Percentiles rank a stretch among this genome's conserved stretches.
Evolutionary conservation across 179 eudicot species (phyloP).

Genomic region (Kewa caespitosa): DNA sequence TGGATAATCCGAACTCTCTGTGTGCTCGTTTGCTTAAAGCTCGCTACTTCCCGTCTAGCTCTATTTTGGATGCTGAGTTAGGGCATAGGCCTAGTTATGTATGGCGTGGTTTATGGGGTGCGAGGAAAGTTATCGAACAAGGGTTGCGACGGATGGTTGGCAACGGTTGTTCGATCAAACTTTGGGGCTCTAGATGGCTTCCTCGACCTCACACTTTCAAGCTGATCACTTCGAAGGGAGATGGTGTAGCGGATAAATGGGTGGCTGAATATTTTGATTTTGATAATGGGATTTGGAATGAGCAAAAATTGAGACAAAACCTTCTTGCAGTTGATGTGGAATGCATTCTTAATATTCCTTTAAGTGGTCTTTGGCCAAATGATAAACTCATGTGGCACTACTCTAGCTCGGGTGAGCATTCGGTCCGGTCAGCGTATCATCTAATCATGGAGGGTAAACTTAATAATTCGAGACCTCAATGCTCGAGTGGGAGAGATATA

Average conservation of each 20-base stretch:
- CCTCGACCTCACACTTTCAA: background rate
- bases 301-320: too few relatives aligned
- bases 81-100: background rate
- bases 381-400: background rate
- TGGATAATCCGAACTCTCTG: background rate
- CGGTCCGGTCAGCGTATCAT: background rate
- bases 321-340: background rate
- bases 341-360: background rate
- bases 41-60: background rate
- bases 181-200: background rate
- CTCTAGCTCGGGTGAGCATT: background rate
- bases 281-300: background rate
- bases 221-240: background rate
- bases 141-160: background rate
- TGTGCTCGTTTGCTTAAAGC: background rate
- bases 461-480: too few relatives aligned
- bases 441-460: background rate
- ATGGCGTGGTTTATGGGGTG: background rate
- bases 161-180: background rate
- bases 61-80: background rate
- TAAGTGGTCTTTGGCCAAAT: background rate
- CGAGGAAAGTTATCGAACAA: background rate
- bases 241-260: background rate
- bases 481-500: too few relatives aligned
- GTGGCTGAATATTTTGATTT: background rate